Conservation (phyloP, 768 basidiomycete genomes). For the Suillus hirtellus region DNA sequence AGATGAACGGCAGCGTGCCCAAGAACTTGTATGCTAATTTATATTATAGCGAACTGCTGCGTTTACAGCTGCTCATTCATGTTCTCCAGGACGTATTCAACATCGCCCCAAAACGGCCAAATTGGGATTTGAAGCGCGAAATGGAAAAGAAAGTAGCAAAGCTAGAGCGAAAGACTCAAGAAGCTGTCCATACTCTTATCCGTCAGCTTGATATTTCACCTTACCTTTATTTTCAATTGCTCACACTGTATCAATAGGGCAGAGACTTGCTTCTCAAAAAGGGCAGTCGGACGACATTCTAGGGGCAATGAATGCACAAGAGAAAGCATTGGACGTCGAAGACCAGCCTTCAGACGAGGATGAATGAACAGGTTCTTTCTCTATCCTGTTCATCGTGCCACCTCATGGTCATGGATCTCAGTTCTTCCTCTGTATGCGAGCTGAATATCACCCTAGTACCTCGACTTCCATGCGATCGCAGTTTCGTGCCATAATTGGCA, state of each 20-base stretch:
- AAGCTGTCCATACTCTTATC: conserved; percentile 90
- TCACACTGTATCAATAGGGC: conserved; percentile 49
- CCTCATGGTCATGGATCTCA: background rate
- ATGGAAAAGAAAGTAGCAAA: conserved; percentile 87
- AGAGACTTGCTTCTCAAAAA: conserved; percentile 76
- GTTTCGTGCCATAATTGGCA: background rate
- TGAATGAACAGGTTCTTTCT: conserved; percentile 36
- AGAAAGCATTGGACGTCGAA: conserved; percentile 51
- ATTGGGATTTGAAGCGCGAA: conserved; percentile 95
- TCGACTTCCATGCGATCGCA: background rate
- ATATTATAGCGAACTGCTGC: conserved; percentile 6
- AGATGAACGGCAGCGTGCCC: conserved; percentile 80
- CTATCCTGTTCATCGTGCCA: background rate
- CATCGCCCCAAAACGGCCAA: conserved; percentile 95
- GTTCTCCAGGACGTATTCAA: conserved; percentile 82
- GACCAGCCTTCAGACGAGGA: conserved; percentile 64
- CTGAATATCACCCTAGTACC: background rate
- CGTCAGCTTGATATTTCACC: conserved; percentile 52
- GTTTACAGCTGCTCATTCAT: conserved; percentile 3
- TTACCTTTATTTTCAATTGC: conserved; percentile 9
- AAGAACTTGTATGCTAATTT: conserved; percentile 73
- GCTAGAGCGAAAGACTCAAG: conserved; percentile 89
- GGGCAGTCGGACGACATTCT: conserved; percentile 77
- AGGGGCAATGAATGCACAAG: conserved; percentile 82
- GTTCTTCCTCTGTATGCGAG: background rate